Percentiles rank a stretch among this genome's conserved stretches.
These are phyloP conservation scores for Westerdykella aurantiaca DNA, from an alignment of 2,329 filamentous ascomycete genomes.

Conservation along the genomic window DNA sequence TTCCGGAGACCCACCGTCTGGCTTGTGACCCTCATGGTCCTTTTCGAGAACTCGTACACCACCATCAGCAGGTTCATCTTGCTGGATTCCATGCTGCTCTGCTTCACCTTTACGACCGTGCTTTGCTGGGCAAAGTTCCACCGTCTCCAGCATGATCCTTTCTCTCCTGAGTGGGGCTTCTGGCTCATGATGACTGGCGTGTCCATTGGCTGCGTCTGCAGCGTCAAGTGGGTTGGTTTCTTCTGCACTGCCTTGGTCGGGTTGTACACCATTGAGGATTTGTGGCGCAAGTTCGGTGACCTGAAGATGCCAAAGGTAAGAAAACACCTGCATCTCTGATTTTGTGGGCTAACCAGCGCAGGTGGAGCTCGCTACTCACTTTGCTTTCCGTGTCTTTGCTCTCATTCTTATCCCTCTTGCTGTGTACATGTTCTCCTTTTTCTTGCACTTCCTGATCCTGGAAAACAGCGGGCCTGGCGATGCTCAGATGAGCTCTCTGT, in stretches of 20 bases:
- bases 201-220: conserved; percentile 96
- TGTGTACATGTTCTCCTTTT: conserved; percentile 95
- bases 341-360: conserved; percentile 27
- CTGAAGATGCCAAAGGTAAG: conserved; percentile 76
- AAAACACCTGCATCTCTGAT: neutral
- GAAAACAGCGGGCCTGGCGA: conserved; percentile 93
- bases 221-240: conserved; percentile 95
- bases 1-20: conserved; percentile 83
- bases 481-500: conserved; percentile 99
- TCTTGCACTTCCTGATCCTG: conserved; percentile 86
- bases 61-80: conserved; percentile 98
- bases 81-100: conserved; percentile 96
- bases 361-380: conserved; percentile 66
- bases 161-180: conserved; percentile 85
- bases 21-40: conserved; percentile 92
- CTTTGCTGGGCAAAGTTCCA: conserved; percentile 98
- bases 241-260: conserved; percentile 94
- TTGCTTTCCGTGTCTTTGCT: conserved; percentile 73
- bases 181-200: conserved; percentile 93
- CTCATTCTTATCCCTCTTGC: conserved; percentile 83
- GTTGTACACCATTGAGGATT: conserved; percentile 89
- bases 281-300: conserved; percentile 98
- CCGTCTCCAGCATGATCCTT: conserved; percentile 75
- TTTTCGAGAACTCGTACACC: conserved; percentile 98
- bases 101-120: conserved; percentile 96